These are phyloP conservation scores for Penicillium verhagenii DNA, from an alignment of 495 filamentous ascomycete species.

Conservation along the genomic window DNA sequence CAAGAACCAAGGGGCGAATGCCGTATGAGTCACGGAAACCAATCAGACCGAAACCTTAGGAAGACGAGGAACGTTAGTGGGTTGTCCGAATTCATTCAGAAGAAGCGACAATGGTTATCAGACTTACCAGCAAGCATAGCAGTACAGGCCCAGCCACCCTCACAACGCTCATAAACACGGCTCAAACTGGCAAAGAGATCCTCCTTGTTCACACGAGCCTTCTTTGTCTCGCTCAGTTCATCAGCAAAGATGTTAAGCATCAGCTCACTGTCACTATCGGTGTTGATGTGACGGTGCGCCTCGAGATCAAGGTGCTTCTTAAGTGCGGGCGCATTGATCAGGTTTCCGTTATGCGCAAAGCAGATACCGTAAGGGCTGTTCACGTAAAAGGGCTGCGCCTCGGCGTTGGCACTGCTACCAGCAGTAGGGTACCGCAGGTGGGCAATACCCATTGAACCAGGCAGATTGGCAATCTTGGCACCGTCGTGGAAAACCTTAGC, in stretches of 20 bases:
- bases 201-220: constrained; percentile 87
- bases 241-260: constrained; percentile 96
- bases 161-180: constrained; percentile 72
- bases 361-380: constrained; percentile 83
- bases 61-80: constrained; percentile 16
- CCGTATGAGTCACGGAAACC: constrained; percentile 89
- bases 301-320: constrained; percentile 78
- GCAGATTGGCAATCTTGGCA: constrained; percentile 71
- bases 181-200: constrained; percentile 80
- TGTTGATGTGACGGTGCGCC: constrained; percentile 94
- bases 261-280: constrained; percentile 89
- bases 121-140: constrained; percentile 83
- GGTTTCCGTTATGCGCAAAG: constrained; percentile 81
- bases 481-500: constrained; percentile 83
- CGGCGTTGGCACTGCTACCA: constrained; percentile 68
- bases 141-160: constrained; percentile 85
- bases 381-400: constrained; percentile 79
- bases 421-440: constrained; percentile 92
- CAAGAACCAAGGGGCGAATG: constrained; percentile 86
- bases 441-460: constrained; percentile 85
- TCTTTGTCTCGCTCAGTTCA: constrained; percentile 92
- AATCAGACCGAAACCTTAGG: constrained; percentile 75
- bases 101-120: neutral
- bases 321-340: constrained; percentile 87
- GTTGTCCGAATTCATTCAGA: neutral